Evolutionary conservation across 345 rosid genomes (phyloP).

Genomic region (Nasturtium officinale): DNA sequence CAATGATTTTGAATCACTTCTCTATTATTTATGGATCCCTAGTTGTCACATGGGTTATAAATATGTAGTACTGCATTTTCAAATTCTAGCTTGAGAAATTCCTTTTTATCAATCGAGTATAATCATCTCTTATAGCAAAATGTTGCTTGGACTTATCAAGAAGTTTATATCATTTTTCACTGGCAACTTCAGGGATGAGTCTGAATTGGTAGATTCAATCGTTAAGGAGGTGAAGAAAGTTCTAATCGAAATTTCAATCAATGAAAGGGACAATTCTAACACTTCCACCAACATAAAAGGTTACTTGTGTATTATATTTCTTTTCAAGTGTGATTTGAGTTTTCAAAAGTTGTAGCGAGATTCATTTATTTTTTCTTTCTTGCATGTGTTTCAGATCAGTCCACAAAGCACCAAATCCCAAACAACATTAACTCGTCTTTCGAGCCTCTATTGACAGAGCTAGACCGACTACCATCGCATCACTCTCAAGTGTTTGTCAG

Average conservation of each 20-base stretch:
- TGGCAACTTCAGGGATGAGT: conserved; percentile 16
- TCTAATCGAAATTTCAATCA: background rate
- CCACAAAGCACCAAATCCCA: background rate
- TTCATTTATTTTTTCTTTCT: background rate
- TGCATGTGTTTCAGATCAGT: conserved; percentile 12
- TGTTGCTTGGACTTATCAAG: too few species aligned
- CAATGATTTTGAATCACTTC: too few species aligned
- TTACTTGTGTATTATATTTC: too few species aligned
- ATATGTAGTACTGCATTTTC: too few species aligned
- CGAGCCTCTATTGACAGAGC: conserved; percentile 6
- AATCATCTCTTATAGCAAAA: too few species aligned
- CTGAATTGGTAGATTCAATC: conserved; percentile 19
- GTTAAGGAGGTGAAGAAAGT: conserved; percentile 31
- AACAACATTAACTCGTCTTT: background rate
- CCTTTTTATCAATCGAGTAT: too few species aligned
- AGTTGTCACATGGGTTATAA: too few species aligned
- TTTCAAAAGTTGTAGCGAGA: too few species aligned
- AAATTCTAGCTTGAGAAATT: too few species aligned
- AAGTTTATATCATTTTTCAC: background rate
- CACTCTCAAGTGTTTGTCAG: background rate
- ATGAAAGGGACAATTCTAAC: background rate
- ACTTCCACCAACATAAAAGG: background rate
- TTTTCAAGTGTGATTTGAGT: too few species aligned
- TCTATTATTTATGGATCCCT: too few species aligned
- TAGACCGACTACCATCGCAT: background rate